These are phyloP conservation scores for Teunomyces tritomae DNA, from an alignment of 805 yeast species.

Conservation along the genomic window DNA sequence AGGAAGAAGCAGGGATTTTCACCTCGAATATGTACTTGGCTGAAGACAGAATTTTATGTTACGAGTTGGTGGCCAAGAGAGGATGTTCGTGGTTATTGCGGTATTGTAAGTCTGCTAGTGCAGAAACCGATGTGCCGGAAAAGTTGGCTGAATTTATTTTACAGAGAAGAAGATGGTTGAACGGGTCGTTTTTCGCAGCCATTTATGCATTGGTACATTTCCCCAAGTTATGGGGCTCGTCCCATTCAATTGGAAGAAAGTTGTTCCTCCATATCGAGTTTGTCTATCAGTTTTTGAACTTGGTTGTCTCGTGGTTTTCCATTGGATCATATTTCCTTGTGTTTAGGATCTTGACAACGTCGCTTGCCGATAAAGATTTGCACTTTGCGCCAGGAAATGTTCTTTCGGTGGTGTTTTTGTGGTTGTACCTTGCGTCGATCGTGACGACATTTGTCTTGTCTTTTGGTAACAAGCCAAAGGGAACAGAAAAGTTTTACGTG, in stretches of 20 bases:
- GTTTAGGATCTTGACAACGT: constrained; percentile 59
- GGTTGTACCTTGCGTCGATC: constrained; percentile 56
- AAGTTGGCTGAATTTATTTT: constrained; percentile 58
- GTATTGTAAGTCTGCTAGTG: constrained; percentile 60
- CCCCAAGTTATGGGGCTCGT: constrained; percentile 52
- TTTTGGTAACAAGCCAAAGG: constrained; percentile 64
- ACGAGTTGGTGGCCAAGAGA: constrained; percentile 59
- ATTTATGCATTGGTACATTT: constrained; percentile 55
- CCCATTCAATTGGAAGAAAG: constrained; percentile 51
- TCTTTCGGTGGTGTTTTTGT: constrained; percentile 50
- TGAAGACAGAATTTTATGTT: constrained; percentile 66
- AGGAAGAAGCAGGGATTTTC: constrained; percentile 53
- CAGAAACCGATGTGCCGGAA: constrained; percentile 70
- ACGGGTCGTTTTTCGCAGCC: constrained; percentile 69
- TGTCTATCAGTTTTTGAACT: constrained; percentile 51
- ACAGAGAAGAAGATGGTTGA: constrained; percentile 68
- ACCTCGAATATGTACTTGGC: constrained; percentile 69
- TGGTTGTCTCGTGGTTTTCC: constrained; percentile 62
- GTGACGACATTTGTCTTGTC: constrained; percentile 60
- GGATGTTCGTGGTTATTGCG: constrained; percentile 59
- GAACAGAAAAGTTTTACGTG: constrained; percentile 53
- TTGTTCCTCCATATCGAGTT: constrained; percentile 53
- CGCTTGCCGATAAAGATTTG: constrained; percentile 37
- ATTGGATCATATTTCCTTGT: constrained; percentile 63
- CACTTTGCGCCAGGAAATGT: constrained; percentile 45